Percentiles rank a stretch among this genome's conserved stretches.
Evolutionary conservation across 257 asterid species (phyloP).

Genomic region (Paulownia fortunei): DNA sequence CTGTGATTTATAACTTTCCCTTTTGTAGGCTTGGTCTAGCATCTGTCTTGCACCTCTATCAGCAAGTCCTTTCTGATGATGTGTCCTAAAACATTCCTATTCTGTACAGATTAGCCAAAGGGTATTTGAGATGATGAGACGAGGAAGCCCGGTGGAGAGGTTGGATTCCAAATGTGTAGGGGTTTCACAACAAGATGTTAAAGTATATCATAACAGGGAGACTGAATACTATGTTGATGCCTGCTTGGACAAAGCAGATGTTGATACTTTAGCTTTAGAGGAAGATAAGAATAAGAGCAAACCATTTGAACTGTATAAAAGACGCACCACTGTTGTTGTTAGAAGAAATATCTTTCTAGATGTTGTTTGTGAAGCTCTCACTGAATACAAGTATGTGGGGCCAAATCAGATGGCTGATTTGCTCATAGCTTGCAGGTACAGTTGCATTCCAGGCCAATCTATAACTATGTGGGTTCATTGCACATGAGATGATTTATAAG

Average conservation of each 20-base stretch:
- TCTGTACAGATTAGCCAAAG: conserved; percentile 75
- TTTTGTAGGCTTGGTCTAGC: not conserved
- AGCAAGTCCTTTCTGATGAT: conserved; percentile 12
- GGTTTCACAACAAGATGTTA: conserved; percentile 42
- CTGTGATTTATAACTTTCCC: not conserved
- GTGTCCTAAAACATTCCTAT: conserved; percentile 15
- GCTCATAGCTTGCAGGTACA: conserved; percentile 86
- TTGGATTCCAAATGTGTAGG: conserved; percentile 44
- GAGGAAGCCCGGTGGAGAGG: conserved; percentile 48
- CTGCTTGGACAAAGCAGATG: conserved; percentile 45
- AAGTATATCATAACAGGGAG: conserved; percentile 47
- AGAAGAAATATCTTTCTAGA: conserved; percentile 68
- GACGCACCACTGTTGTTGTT: conserved; percentile 81
- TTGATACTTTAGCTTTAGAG: conserved; percentile 33
- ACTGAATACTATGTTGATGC: conserved; percentile 35
- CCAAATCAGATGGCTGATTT: conserved; percentile 90
- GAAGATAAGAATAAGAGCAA: conserved; percentile 51
- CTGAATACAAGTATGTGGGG: conserved; percentile 89
- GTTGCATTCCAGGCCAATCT: conserved; percentile 18
- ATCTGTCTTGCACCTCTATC: not conserved
- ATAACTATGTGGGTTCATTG: not conserved
- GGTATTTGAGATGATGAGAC: conserved; percentile 69
- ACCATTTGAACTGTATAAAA: conserved; percentile 84
- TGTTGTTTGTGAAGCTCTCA: conserved; percentile 77
- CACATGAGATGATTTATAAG: conserved; percentile 1